These are phyloP conservation scores for Trifolium pratense DNA, from an alignment of 306 rosid genomes.

Conservation along the genomic window DNA sequence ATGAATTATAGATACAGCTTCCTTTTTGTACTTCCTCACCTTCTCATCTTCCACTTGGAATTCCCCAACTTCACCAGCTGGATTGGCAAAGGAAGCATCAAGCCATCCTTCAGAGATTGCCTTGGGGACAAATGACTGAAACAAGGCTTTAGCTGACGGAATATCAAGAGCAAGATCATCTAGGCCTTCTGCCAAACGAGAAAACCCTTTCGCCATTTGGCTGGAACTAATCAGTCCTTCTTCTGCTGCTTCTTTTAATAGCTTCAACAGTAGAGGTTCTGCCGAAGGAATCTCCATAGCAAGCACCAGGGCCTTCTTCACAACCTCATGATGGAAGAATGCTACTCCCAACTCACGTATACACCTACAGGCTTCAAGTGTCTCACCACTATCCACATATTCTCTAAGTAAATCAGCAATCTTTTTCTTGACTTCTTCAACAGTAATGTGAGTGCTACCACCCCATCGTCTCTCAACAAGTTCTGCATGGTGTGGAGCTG, in stretches of 20 bases:
- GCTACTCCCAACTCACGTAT: constrained; percentile 91
- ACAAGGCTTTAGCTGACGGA: constrained; percentile 80
- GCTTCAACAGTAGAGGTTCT: constrained; percentile 68
- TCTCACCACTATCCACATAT: constrained; percentile 80
- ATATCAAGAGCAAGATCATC: constrained; percentile 98
- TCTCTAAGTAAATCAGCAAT: constrained; percentile 81
- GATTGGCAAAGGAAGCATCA: constrained; percentile 72
- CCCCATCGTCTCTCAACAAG: constrained; percentile 98
- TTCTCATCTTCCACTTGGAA: constrained; percentile 63
- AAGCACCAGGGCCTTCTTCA: constrained; percentile 85
- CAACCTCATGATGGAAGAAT: constrained; percentile 98
- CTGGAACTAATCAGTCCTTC: constrained; percentile 96
- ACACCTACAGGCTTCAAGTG: constrained; percentile 92
- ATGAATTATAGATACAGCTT: constrained; percentile 83
- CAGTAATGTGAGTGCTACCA: constrained; percentile 96
- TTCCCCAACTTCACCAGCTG: constrained; percentile 64
- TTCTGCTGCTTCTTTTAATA: constrained; percentile 92
- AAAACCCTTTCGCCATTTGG: constrained; percentile 94
- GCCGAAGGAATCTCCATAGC: constrained; percentile 85
- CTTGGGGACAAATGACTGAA: constrained; percentile 68
- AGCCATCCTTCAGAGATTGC: constrained; percentile 96
- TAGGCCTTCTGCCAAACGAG: constrained; percentile 87
- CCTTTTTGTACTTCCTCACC: constrained; percentile 77
- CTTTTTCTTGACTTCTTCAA: constrained; percentile 93
- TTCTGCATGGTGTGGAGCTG: constrained; percentile 99